These are phyloP conservation scores for Solioccasus polychromus DNA, from an alignment of 768 basidiomycete genomes.

Conservation along the genomic window DNA sequence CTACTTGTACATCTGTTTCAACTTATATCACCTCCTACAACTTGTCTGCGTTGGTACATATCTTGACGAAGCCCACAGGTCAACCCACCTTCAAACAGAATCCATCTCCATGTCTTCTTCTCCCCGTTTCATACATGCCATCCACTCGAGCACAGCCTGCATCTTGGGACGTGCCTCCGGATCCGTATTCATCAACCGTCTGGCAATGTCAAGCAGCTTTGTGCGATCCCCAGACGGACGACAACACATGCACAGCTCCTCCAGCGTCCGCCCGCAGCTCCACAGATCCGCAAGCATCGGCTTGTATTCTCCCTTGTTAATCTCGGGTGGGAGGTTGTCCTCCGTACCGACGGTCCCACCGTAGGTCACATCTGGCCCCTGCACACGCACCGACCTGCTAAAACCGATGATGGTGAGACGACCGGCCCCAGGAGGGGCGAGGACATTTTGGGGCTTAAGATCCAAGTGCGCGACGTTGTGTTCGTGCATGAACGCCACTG, in stretches of 20 bases:
- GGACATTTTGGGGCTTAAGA: constrained; percentile 5
- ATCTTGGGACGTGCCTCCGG: neutral
- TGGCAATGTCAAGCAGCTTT: neutral
- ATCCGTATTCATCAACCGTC: neutral
- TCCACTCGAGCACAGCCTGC: neutral
- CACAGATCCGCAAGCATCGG: constrained; percentile 3
- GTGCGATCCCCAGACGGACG: neutral
- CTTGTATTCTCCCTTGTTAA: neutral
- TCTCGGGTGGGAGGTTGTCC: neutral
- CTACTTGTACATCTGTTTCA: too few relatives aligned
- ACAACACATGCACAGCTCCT: neutral
- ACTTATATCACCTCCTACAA: too few relatives aligned
- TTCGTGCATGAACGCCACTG: constrained; percentile 12
- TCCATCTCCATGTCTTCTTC: too few relatives aligned
- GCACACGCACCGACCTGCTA: neutral
- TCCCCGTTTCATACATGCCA: too few relatives aligned
- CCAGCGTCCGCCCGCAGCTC: constrained; percentile 1
- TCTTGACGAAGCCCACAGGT: too few relatives aligned
- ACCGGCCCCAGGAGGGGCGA: neutral
- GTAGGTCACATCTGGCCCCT: neutral
- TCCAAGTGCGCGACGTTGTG: constrained; percentile 16
- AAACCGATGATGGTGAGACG: neutral
- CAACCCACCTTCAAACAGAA: too few relatives aligned
- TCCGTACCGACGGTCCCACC: neutral
- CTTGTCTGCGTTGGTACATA: too few relatives aligned